Percentiles rank a stretch among this genome's conserved stretches.
Conservation (phyloP, 208 protist species). For the Leptomonas pyrrhocoris region DNA sequence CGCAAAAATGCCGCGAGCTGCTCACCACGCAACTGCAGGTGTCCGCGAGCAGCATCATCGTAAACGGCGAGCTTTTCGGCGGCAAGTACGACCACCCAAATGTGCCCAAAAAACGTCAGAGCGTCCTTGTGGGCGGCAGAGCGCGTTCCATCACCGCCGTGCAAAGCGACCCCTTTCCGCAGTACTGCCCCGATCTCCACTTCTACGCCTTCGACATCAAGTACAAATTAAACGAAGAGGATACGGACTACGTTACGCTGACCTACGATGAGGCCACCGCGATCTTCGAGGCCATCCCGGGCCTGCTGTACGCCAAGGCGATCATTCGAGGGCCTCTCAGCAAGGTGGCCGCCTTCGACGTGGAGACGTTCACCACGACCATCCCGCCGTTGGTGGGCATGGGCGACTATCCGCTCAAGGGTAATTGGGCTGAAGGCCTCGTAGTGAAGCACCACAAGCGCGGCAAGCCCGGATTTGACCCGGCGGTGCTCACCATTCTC, state of each 20-base stretch:
- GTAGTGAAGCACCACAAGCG: constrained; percentile 79
- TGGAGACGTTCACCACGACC: constrained; percentile 81
- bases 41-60: constrained; percentile 54
- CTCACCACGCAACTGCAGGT: constrained; percentile 34
- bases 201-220: constrained; percentile 92
- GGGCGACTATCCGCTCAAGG: constrained; percentile 79
- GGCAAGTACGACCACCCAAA: constrained; percentile 87
- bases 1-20: constrained; percentile 42
- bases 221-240: constrained; percentile 43
- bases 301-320: constrained; percentile 74
- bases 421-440: constrained; percentile 86
- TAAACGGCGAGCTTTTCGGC: constrained; percentile 89
- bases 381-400: constrained; percentile 85
- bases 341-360: constrained; percentile 83
- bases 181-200: constrained; percentile 86
- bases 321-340: constrained; percentile 79
- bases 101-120: constrained; percentile 49
- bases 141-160: constrained; percentile 59
- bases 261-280: constrained; percentile 70
- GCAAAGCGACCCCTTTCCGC: constrained; percentile 82
- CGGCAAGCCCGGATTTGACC: constrained; percentile 63
- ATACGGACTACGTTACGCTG: constrained; percentile 48
- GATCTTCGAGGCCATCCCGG: constrained; percentile 73
- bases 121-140: constrained; percentile 64
- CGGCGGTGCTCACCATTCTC: constrained; percentile 65